phyloP scores from a whole-genome alignment of 768 basidiomycete genomes.

The Lactarius sp. region DNA sequence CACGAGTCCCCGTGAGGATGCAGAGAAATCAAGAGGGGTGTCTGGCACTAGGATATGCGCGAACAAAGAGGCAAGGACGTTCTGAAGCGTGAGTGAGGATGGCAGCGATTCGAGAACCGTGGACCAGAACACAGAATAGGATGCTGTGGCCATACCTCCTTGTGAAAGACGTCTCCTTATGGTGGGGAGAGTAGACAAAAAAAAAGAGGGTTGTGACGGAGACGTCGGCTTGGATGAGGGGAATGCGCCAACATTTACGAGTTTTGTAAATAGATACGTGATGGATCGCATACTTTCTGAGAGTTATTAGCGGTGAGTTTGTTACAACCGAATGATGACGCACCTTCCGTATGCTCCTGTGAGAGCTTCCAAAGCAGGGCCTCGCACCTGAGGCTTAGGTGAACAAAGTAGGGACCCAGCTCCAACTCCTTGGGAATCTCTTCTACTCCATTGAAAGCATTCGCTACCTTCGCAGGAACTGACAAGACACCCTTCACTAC shows the following conservation, averaged over 20 bases:
- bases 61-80: slow-evolving; percentile 57
- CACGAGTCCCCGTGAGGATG: slow-evolving; percentile 39
- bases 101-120: slow-evolving; percentile 43
- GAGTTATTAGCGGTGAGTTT: neutral
- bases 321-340: slow-evolving; percentile 24
- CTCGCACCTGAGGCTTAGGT: slow-evolving; percentile 50
- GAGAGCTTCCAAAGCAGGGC: slow-evolving; percentile 45
- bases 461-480: slow-evolving; percentile 76
- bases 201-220: slow-evolving; percentile 71
- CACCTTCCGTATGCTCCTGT: slow-evolving; percentile 38
- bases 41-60: slow-evolving; percentile 39
- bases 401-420: slow-evolving; percentile 51
- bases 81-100: slow-evolving; percentile 49
- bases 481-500: slow-evolving; percentile 58
- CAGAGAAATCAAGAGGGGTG: slow-evolving; percentile 32
- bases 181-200: slow-evolving; percentile 43
- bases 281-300: slow-evolving; percentile 36
- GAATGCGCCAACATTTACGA: slow-evolving; percentile 64
- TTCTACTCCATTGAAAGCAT: slow-evolving; percentile 48
- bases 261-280: slow-evolving; percentile 55
- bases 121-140: slow-evolving; percentile 52
- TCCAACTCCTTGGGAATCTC: slow-evolving; percentile 47
- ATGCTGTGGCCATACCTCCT: slow-evolving; percentile 24
- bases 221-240: slow-evolving; percentile 45
- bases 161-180: slow-evolving; percentile 41